Base-by-base conservation (phyloP, 352 stramenopile species). In the Globisporangium radiosum region DNA sequence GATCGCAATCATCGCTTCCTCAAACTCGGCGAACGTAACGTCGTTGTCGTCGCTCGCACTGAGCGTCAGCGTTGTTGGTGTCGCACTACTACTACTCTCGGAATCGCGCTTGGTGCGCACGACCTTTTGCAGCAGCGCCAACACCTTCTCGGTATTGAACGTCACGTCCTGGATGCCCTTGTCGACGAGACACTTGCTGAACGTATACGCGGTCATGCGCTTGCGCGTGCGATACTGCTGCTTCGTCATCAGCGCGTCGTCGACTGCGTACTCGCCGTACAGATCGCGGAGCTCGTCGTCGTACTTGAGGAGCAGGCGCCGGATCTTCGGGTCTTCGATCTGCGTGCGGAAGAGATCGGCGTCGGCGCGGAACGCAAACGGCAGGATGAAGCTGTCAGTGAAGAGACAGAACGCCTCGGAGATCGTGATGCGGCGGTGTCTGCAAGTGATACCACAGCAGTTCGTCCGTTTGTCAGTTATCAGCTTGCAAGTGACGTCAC, bases 341-440 rank as follows among this genome's bases (percentile, higher is more conserved):
- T 92, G 76, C 63, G 79, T 79, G 6, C 76, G 74, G 64, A 92
- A 92, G 49, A 89, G 56, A 51, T 92, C 81, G 37, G 75, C 75
- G 59, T 92, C 79, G 8, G 72, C 77, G 48, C 81, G 78, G 68
- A 89, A 90, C 7, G 82, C 82, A 39, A 85, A 90, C 14, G 82
- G 78, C 9, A 90, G 56, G 40, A 92, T 81, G 19, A 76, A 85
- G 57, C 85, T 92, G 66, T 89, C 79, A 2, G 88, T 65, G 40
- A 92, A 72, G 45, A 92, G 69, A 53, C 79, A 92, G 51, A 92
- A 88, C 8, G 78, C 71, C 63, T 92, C 82, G 6, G 82, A 92
- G 7, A 92, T 60, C 11, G 82, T 83, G 54, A 87, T 63, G 25
- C 79, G 76, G 52, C 87, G 80, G 55, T 73, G 69, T 53, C 77